These are phyloP conservation scores for Linanthus parryae DNA, from an alignment of 148 eudicot genomes.

Conservation along the genomic window DNA sequence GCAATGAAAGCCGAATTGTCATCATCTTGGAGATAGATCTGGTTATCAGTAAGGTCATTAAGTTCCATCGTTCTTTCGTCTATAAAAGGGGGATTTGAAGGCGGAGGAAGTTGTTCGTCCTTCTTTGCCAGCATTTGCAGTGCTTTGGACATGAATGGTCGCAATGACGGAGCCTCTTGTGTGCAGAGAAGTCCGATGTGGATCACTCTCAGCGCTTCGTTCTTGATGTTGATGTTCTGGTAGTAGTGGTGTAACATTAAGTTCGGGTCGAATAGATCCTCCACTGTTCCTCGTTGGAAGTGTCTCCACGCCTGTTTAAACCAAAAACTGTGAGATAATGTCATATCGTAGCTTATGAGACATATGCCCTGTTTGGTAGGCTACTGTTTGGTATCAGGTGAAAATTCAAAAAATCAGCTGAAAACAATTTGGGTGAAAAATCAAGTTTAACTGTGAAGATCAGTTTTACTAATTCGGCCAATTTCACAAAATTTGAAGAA, in stretches of 20 bases:
- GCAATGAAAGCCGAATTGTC: slow-evolving; percentile 22
- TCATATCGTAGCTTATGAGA: too few relatives aligned
- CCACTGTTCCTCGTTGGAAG: slow-evolving; percentile 36
- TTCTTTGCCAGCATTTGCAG: slow-evolving; percentile 45
- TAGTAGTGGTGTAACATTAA: slow-evolving; percentile 21
- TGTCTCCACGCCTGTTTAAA: slow-evolving; percentile 48
- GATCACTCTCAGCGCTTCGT: slow-evolving; percentile 33
- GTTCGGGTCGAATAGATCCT: slow-evolving; percentile 42
- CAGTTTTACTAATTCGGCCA: too few relatives aligned
- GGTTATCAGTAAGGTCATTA: slow-evolving; percentile 14
- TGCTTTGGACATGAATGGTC: slow-evolving; percentile 52
- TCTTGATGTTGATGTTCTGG: slow-evolving; percentile 12
- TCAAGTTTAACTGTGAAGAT: too few relatives aligned
- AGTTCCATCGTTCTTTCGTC: slow-evolving; percentile 52
- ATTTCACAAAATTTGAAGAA: too few relatives aligned
- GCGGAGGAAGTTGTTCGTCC: slow-evolving; percentile 40
- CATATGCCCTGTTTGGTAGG: too few relatives aligned
- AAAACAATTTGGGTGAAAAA: too few relatives aligned
- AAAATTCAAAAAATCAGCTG: too few relatives aligned
- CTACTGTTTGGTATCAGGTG: too few relatives aligned
- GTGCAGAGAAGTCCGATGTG: slow-evolving; percentile 58
- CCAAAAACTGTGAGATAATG: neutral
- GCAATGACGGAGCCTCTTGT: slow-evolving; percentile 41
- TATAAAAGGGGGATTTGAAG: slow-evolving; percentile 44
- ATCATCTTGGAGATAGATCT: slow-evolving; percentile 6